Conservation (phyloP, 2,329 filamentous ascomycete genomes). For the Neopestalotiopsis clavispora region DNA sequence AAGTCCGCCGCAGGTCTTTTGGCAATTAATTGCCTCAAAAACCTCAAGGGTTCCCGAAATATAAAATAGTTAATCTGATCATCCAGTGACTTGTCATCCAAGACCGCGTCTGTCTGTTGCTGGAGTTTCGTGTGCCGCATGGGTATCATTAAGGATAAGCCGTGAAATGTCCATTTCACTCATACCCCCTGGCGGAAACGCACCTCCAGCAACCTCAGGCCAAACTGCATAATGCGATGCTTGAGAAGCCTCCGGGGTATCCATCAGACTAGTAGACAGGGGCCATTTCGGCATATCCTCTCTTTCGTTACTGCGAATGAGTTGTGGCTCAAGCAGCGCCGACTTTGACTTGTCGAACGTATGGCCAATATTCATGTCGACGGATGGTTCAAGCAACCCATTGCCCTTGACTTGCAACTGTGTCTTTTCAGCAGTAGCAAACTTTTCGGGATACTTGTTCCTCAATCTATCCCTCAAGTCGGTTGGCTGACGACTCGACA, state of each 20-base stretch:
- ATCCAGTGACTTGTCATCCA: constrained; percentile 27
- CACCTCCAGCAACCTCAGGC: constrained; percentile 43
- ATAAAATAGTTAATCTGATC: not conserved
- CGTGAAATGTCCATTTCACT: constrained; percentile 68
- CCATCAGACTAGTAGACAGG: constrained; percentile 34
- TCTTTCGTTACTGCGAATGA: constrained; percentile 46
- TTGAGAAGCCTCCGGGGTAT: constrained; percentile 39
- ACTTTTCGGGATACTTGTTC: constrained; percentile 67
- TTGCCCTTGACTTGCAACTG: constrained; percentile 50
- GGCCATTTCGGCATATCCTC: constrained; percentile 55
- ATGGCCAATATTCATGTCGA: constrained; percentile 55
- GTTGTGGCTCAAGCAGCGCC: constrained; percentile 43
- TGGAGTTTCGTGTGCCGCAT: constrained; percentile 29
- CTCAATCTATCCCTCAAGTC: constrained; percentile 67
- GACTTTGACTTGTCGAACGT: constrained; percentile 45
- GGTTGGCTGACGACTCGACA: constrained; percentile 65
- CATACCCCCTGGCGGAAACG: constrained; percentile 43
- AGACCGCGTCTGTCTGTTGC: constrained; percentile 33
- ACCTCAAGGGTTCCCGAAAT: not conserved
- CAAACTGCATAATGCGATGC: constrained; percentile 49
- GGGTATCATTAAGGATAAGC: constrained; percentile 60
- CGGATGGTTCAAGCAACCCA: constrained; percentile 54
- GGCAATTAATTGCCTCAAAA: not conserved
- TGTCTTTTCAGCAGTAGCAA: constrained; percentile 61
- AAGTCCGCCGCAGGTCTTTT: too few relatives aligned